Base-by-base conservation (phyloP, 1,139 yeast genomes). In the Suhomyces bribrorum region DNA sequence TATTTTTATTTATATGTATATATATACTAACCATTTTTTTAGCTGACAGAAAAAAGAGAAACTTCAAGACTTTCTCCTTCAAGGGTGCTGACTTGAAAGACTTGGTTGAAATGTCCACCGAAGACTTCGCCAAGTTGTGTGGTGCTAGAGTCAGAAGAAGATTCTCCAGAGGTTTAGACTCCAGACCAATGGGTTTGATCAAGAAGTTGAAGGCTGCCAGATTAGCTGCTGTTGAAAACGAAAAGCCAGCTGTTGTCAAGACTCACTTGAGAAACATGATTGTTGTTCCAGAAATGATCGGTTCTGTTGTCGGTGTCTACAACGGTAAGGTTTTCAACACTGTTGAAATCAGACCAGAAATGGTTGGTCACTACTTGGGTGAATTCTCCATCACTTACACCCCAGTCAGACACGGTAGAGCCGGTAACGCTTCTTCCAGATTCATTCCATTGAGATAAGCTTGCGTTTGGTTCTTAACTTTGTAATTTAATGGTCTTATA, bases 341-440 rank as follows among this genome's bases (percentile, higher is more conserved):
- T 66, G 97, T 92, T 74, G 99, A 94, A 77, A 79, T 94, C 77
- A 89, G 81, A 76, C 97, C 98, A 66, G 99, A 94, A 81, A 92
- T 94, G 98, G 90, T 90, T 70, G 98, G 98, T 71, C 96, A 90
- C 86, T 94, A 94, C 94, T 87, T 94, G 68, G 99, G 97, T 79
- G 99, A 94, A 81, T 92, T 94, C 87, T 92, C 98, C 69, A 92
- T 94, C 77, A 79, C 98, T 66, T 94, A 94, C 83, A 87, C 96
- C 75, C 98, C 99, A 70, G 97, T 92, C 73, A 87, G 95, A 83
- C 97, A 90, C 83, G 97, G 97, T 81, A 89, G 96, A 83, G 95
- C 97, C 67, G 96, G 96, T 83, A 85, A 87, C 73, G 83, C 87
- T 75, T 83, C 94, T 64, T 76, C 90, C 63, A 78, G 86, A 79